Percentiles rank a stretch among this genome's conserved stretches.
These are phyloP conservation scores for Leavenworthia alabamica DNA, from an alignment of 345 rosid species.

Conservation along the genomic window DNA sequence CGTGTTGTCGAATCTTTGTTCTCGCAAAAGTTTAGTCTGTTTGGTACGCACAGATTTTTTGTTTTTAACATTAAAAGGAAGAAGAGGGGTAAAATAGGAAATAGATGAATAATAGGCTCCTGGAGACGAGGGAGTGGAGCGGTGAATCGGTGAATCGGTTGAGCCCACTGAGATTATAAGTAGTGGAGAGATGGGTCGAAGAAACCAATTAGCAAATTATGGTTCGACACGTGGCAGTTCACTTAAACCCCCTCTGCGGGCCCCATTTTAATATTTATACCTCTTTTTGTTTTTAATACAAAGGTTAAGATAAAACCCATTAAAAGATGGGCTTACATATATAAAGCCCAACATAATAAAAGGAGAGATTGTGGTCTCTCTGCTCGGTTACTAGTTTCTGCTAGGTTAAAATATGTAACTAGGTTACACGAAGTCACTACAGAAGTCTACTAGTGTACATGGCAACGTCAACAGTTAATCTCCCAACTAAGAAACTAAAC, in stretches of 20 bases:
- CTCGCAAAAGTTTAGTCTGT: not conserved
- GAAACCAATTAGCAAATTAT: not conserved
- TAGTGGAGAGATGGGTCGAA: conserved; percentile 4
- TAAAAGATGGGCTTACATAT: no score
- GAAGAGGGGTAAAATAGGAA: conserved; percentile 22
- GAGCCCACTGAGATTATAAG: conserved; percentile 3
- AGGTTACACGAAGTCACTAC: no score
- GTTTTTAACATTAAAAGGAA: not conserved
- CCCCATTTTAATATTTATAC: no score
- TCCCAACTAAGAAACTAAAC: conserved; percentile 2
- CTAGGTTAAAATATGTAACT: no score
- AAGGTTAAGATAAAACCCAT: no score
- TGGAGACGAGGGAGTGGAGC: conserved; percentile 22
- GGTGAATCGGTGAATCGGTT: conserved; percentile 22
- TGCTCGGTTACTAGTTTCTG: no score
- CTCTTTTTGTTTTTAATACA: no score
- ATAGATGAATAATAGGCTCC: not conserved
- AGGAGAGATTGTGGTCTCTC: no score
- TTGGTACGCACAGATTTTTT: no score
- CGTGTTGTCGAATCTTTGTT: conserved; percentile 2
- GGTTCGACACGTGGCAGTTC: not conserved
- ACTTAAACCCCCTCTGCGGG: not conserved
- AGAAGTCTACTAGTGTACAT: not conserved
- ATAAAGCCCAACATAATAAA: no score
- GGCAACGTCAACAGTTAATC: not conserved